Conservation (phyloP, 2,329 filamentous ascomycete species). For the Pyricularia sp. region DNA sequence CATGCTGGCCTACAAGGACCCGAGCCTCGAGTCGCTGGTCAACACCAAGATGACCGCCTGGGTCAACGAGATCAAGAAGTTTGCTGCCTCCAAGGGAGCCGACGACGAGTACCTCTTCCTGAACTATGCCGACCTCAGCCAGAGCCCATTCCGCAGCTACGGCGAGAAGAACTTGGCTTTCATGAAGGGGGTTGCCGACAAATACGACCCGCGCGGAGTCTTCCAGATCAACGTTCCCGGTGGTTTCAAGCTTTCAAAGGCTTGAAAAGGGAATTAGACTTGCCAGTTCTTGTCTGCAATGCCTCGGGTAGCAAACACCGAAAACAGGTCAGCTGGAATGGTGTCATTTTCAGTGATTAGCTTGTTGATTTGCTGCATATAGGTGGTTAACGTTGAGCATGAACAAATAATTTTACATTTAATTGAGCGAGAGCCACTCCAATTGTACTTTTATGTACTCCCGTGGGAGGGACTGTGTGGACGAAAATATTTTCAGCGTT, state of each 20-base stretch:
- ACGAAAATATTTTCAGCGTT: too few relatives aligned
- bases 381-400: background rate
- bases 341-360: background rate
- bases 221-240: constrained; percentile 14
- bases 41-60: constrained; percentile 10
- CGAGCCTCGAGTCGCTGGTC: constrained; percentile 10
- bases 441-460: background rate
- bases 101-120: constrained; percentile 11
- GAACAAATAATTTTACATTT: background rate
- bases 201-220: constrained; percentile 14
- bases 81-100: constrained; percentile 7
- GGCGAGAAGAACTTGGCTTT: constrained; percentile 14
- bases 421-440: background rate
- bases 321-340: background rate
- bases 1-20: constrained; percentile 8
- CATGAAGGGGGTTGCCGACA: constrained; percentile 9
- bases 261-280: background rate
- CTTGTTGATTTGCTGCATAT: too few relatives aligned
- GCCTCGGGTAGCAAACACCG: background rate
- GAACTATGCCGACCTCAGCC: constrained; percentile 15
- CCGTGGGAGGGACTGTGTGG: too few relatives aligned
- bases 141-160: constrained; percentile 15
- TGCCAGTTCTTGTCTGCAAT: background rate
- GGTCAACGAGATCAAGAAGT: constrained; percentile 9
- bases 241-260: constrained; percentile 4